Conservation (phyloP, 768 basidiomycete genomes). For the Suillus weaverae region DNA sequence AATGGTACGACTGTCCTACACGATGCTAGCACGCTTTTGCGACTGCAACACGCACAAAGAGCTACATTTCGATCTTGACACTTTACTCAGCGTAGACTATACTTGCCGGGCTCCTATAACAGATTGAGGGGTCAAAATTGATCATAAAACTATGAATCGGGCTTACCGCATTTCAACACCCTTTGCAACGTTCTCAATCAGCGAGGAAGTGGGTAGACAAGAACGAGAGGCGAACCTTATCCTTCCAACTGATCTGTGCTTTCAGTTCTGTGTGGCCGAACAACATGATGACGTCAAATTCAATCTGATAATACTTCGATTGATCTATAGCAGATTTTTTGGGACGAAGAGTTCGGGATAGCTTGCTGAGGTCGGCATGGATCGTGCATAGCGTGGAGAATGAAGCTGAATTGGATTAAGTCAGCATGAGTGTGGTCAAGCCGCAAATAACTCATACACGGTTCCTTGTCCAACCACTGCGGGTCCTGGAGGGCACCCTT, state of each 20-base stretch:
- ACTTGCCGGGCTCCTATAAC: conserved; percentile 3
- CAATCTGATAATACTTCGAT: conserved; percentile 20
- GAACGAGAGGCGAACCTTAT: conserved; percentile 27
- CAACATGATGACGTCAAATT: conserved; percentile 34
- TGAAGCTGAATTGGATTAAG: conserved; percentile 6
- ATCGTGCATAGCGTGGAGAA: conserved; percentile 8
- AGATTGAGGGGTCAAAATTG: neutral
- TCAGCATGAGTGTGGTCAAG: neutral
- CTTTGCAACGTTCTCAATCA: conserved; percentile 16
- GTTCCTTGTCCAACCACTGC: conserved; percentile 10
- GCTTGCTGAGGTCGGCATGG: conserved; percentile 7
- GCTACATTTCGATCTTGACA: neutral
- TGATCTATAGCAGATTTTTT: neutral
- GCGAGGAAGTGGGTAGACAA: neutral
- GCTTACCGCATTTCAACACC: conserved; percentile 33
- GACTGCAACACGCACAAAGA: neutral
- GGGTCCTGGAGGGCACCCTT: conserved; percentile 9
- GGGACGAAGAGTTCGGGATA: conserved; percentile 3
- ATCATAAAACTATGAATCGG: neutral
- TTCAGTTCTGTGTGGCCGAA: conserved; percentile 42
- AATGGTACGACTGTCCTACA: neutral
- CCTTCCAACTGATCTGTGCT: conserved; percentile 40
- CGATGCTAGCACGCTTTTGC: neutral
- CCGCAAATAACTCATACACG: neutral
- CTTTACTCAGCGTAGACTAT: conserved; percentile 2